Evolutionary conservation across 2,329 filamentous ascomycete species (phyloP).

Genomic region (Curvularia spicifera): DNA sequence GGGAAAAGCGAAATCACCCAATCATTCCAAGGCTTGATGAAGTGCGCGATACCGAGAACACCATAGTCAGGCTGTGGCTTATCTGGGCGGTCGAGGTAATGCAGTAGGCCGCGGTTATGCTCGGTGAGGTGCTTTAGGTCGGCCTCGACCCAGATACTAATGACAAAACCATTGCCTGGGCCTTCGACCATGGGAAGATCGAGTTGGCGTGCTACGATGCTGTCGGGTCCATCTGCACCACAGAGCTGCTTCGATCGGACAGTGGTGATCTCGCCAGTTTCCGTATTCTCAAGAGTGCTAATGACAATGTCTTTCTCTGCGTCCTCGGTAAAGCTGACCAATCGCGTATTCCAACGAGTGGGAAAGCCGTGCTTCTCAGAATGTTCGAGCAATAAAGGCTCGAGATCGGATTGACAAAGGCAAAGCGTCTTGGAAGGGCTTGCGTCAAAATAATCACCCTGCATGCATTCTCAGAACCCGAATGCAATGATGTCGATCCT

Average conservation of each 20-base stretch:
- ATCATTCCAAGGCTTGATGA: constrained; percentile 12
- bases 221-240: constrained; percentile 10
- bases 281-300: constrained; percentile 1
- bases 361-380: constrained; percentile 1
- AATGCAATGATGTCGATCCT: background rate
- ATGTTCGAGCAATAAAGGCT: constrained; percentile 8
- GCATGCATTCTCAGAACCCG: background rate
- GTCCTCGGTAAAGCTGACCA: constrained; percentile 8
- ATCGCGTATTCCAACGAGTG: constrained; percentile 2
- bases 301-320: constrained; percentile 2
- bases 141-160: constrained; percentile 8
- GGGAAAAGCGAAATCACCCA: constrained; percentile 9
- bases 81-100: constrained; percentile 9
- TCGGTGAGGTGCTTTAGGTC: constrained; percentile 7
- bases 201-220: constrained; percentile 4
- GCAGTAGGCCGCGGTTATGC: constrained; percentile 3
- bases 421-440: constrained; percentile 12
- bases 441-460: constrained; percentile 11
- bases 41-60: constrained; percentile 9
- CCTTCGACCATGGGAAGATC: constrained; percentile 3
- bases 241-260: constrained; percentile 6
- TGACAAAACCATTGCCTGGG: constrained; percentile 12
- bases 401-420: constrained; percentile 11
- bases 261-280: constrained; percentile 4
- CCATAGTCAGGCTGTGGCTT: constrained; percentile 9